Conservation (phyloP, 768 basidiomycete genomes). For the Chiua virens region DNA sequence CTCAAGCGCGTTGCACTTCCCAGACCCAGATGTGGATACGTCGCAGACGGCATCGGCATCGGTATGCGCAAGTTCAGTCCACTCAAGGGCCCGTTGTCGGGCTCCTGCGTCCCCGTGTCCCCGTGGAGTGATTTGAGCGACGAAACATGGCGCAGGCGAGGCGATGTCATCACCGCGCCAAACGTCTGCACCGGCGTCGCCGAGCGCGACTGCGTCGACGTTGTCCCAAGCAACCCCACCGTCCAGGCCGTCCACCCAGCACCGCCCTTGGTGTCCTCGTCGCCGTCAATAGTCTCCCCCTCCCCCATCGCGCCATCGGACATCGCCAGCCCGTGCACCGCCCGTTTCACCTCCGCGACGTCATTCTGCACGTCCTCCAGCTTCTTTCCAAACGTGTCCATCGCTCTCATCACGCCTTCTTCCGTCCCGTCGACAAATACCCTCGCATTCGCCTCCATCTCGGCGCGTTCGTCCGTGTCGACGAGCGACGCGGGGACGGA, state of each 20-base stretch:
- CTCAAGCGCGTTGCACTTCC: slow-evolving; percentile 36
- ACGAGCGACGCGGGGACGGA: slow-evolving; percentile 50
- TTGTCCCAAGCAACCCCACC: slow-evolving; percentile 48
- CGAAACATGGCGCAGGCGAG: slow-evolving; percentile 50
- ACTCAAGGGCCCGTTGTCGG: slow-evolving; percentile 36
- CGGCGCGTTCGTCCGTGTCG: slow-evolving; percentile 25
- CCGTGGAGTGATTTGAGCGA: slow-evolving; percentile 35
- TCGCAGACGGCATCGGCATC: slow-evolving; percentile 42
- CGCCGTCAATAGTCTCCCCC: neutral
- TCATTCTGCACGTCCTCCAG: slow-evolving; percentile 76
- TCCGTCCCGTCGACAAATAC: slow-evolving; percentile 33
- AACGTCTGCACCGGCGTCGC: slow-evolving; percentile 57
- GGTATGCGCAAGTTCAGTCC: slow-evolving; percentile 54
- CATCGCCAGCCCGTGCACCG: slow-evolving; percentile 45
- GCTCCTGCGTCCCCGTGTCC: slow-evolving; percentile 1
- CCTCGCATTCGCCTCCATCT: slow-evolving; percentile 50
- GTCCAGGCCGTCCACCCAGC: slow-evolving; percentile 51
- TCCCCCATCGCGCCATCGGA: neutral
- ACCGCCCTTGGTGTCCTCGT: neutral
- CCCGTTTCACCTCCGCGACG: slow-evolving; percentile 64
- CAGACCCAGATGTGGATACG: slow-evolving; percentile 15
- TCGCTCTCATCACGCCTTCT: slow-evolving; percentile 35
- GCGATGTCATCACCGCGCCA: slow-evolving; percentile 68
- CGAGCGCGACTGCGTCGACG: slow-evolving; percentile 37
- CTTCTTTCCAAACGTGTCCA: slow-evolving; percentile 53